Evolutionary conservation across 1,284 basidiomycete species (phyloP).

Genomic region (Cutaneotrichosporon sp.): DNA sequence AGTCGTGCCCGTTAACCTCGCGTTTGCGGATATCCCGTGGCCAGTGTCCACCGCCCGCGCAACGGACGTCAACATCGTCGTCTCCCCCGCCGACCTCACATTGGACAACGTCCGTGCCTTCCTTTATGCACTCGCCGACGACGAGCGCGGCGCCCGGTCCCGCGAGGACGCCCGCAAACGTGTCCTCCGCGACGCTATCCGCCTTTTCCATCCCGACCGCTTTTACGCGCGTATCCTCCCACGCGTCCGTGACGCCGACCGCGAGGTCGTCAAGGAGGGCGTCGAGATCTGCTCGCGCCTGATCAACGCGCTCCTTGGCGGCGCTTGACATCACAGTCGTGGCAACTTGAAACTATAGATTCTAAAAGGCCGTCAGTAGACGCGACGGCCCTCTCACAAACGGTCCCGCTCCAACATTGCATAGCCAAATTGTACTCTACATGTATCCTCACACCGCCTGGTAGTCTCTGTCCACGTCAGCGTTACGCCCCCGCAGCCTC

Average conservation of each 20-base stretch:
- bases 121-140: constrained; percentile 52
- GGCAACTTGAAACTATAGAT: no score
- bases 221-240: constrained; percentile 58
- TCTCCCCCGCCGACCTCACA: constrained; percentile 52
- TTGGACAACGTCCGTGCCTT: constrained; percentile 55
- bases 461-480: constrained; percentile 25
- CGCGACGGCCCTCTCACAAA: no score
- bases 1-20: constrained; percentile 32
- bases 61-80: constrained; percentile 26
- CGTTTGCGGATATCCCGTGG: constrained; percentile 71
- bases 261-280: constrained; percentile 57
- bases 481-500: not conserved
- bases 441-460: constrained; percentile 19
- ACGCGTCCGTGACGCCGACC: constrained; percentile 57
- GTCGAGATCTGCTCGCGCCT: constrained; percentile 51
- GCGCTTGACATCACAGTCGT: no score
- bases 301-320: constrained; percentile 24
- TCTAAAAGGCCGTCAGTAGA: no score
- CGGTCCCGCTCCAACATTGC: no score
- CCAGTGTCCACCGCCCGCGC: constrained; percentile 53
- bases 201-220: constrained; percentile 71
- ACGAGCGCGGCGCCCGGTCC: constrained; percentile 43
- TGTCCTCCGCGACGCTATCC: constrained; percentile 56
- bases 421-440: constrained; percentile 1
- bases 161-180: constrained; percentile 33